These are phyloP conservation scores for Cryptomeria japonica DNA, from an alignment of 75 land plant species.

Conservation along the genomic window DNA sequence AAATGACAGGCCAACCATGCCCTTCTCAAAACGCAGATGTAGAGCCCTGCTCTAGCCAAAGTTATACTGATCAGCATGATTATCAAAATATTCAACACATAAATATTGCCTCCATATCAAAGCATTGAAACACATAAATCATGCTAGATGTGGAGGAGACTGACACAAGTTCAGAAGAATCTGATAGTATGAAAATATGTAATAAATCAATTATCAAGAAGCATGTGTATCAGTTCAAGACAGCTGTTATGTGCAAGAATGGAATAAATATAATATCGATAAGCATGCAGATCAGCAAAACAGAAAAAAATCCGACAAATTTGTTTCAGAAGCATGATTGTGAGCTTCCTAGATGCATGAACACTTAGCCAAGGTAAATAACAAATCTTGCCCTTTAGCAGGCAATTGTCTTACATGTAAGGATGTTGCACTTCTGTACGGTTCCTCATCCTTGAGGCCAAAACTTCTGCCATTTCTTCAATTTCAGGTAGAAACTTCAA, in stretches of 20 bases:
- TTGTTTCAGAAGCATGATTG: background rate
- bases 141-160: background rate
- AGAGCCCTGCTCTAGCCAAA: conserved; percentile 67
- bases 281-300: background rate
- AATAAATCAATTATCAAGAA: background rate
- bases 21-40: conserved; percentile 96
- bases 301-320: background rate
- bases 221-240: background rate
- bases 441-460: conserved; percentile 88
- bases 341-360: background rate
- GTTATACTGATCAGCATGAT: background rate
- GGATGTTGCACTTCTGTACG: conserved; percentile 81
- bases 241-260: background rate
- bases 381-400: background rate
- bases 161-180: background rate
- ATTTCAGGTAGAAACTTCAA: conserved; percentile 88
- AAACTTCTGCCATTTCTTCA: conserved; percentile 82
- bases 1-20: conserved; percentile 96
- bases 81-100: background rate
- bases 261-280: background rate
- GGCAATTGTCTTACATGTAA: conserved; percentile 62
- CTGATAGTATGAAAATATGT: background rate
- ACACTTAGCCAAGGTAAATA: background rate
- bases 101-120: background rate
- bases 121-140: conserved; percentile 1